These are phyloP conservation scores for Vitellaria paradoxa DNA, from an alignment of 179 eudicot species.

Conservation along the genomic window DNA sequence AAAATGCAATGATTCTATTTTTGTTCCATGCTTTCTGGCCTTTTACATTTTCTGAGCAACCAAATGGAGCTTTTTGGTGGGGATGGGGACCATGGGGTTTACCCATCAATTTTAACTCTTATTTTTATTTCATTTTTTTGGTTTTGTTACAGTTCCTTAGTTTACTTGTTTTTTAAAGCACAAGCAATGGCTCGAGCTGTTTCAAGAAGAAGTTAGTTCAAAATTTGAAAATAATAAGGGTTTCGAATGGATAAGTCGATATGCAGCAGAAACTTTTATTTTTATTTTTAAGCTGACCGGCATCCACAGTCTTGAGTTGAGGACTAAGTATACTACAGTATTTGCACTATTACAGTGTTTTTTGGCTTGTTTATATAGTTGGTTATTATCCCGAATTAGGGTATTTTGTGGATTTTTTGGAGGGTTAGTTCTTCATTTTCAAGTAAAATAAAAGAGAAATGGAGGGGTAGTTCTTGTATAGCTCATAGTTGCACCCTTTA, in stretches of 20 bases:
- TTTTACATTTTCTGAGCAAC: not conserved
- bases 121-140: not conserved
- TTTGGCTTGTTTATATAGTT: too few relatives aligned
- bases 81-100: too few relatives aligned
- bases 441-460: too few relatives aligned
- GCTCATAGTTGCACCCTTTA: too few relatives aligned
- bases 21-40: not conserved
- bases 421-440: too few relatives aligned
- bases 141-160: not conserved
- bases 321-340: not conserved
- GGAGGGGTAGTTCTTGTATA: too few relatives aligned
- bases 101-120: too few relatives aligned
- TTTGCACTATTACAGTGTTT: not conserved
- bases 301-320: not conserved
- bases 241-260: not conserved
- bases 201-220: not conserved
- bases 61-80: not conserved
- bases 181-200: not conserved
- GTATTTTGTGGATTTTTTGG: too few relatives aligned
- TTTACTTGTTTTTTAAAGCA: not conserved
- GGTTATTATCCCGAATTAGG: too few relatives aligned
- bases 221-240: not conserved
- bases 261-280: not conserved
- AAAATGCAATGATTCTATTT: not conserved
- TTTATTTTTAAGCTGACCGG: not conserved